A percentile compares a stretch with the other conserved stretches of the same genome.
These are phyloP conservation scores for Leccinum broughii DNA, from an alignment of 768 basidiomycete genomes.

Conservation along the genomic window DNA sequence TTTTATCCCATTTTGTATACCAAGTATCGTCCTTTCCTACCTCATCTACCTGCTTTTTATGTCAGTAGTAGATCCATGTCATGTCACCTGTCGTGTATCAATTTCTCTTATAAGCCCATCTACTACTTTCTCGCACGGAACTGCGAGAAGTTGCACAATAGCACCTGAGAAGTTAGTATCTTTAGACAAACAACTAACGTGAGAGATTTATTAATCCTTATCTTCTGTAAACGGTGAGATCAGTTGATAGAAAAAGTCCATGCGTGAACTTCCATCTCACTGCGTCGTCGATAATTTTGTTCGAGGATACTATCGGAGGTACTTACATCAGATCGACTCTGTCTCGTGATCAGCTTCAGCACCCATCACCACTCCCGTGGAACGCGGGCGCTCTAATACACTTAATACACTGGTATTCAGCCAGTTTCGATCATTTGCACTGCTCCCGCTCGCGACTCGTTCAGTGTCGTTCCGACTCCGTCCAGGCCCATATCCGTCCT, in stretches of 20 bases:
- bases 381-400: too few species aligned
- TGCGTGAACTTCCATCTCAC: not conserved
- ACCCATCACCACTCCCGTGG: not conserved
- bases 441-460: too few species aligned
- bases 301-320: not conserved
- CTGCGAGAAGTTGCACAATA: not conserved
- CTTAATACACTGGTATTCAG: too few species aligned
- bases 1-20: not conserved
- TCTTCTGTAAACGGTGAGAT: not conserved
- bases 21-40: not conserved
- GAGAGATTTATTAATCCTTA: not conserved
- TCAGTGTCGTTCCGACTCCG: too few species aligned
- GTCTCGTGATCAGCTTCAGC: not conserved
- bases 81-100: not conserved
- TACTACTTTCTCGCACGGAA: not conserved
- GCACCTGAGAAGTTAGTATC: not conserved
- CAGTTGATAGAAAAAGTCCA: not conserved
- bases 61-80: not conserved
- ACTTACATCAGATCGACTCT: not conserved
- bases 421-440: too few species aligned
- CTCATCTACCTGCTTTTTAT: not conserved
- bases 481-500: too few species aligned
- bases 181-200: not conserved
- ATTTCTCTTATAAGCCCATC: not conserved
- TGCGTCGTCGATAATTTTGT: not conserved